phyloP scores from a whole-genome alignment of 306 rosid genomes.

The Vigna hirtella region DNA sequence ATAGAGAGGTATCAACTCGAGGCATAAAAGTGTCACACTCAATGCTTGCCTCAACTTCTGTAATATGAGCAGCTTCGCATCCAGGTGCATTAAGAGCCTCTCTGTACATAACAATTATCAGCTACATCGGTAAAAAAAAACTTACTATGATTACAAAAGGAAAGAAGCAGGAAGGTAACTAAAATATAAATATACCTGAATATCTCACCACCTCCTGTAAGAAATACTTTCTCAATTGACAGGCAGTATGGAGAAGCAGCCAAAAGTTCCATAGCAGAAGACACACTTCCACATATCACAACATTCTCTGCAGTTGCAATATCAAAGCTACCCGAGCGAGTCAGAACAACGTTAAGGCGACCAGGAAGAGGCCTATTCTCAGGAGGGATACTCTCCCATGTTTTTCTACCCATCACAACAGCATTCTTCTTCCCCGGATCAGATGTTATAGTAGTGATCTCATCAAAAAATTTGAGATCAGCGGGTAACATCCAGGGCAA shows the following conservation, averaged over 20 bases:
- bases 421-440: constrained; percentile 92
- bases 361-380: constrained; percentile 80
- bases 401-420: constrained; percentile 87
- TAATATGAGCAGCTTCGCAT: constrained; percentile 92
- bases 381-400: constrained; percentile 87
- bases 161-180: neutral
- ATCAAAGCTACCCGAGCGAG: constrained; percentile 94
- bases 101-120: constrained; percentile 56
- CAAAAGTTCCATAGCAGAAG: constrained; percentile 87
- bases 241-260: constrained; percentile 90
- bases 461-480: constrained; percentile 79
- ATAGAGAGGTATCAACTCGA: constrained; percentile 68
- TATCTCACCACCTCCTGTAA: constrained; percentile 88
- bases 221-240: constrained; percentile 94
- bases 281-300: constrained; percentile 82
- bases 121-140: constrained; percentile 26
- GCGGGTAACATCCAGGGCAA: constrained; percentile 86
- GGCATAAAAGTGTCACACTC: constrained; percentile 91
- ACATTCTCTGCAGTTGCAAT: constrained; percentile 95
- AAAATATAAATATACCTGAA: constrained; percentile 60
- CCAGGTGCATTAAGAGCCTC: constrained; percentile 87
- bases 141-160: constrained; percentile 29
- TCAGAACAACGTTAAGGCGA: constrained; percentile 89
- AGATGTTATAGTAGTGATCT: constrained; percentile 66
- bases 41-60: constrained; percentile 75